Percentiles rank a stretch among this genome's conserved stretches.
Conservation (phyloP, 139 green algal species). For the Ettlia oleoabundans region DNA sequence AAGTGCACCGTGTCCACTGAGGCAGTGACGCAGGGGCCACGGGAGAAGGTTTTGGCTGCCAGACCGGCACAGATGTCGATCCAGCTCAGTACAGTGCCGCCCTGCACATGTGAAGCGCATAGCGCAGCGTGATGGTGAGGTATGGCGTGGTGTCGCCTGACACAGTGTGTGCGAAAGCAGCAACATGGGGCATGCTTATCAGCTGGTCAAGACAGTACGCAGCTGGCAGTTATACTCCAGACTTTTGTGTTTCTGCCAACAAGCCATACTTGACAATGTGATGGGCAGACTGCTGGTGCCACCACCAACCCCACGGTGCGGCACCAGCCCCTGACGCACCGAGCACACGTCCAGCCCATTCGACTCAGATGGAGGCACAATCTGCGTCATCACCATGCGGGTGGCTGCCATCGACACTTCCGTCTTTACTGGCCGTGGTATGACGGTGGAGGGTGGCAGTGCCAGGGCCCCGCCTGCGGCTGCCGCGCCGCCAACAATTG, state of each 20-base stretch:
- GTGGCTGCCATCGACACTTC: slow-evolving; percentile 71
- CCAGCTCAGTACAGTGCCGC: slow-evolving; percentile 76
- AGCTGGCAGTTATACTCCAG: too few species aligned
- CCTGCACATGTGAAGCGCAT: neutral
- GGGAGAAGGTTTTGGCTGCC: slow-evolving; percentile 79
- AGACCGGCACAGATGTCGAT: slow-evolving; percentile 86
- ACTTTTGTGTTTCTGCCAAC: too few species aligned
- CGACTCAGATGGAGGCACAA: slow-evolving; percentile 65
- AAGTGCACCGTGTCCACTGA: slow-evolving; percentile 81
- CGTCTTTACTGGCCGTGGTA: neutral
- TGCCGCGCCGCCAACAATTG: too few species aligned
- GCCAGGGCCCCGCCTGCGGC: neutral
- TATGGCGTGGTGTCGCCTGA: neutral
- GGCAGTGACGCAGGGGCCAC: slow-evolving; percentile 77
- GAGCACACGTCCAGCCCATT: slow-evolving; percentile 73
- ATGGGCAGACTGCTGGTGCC: neutral
- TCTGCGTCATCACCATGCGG: slow-evolving; percentile 75
- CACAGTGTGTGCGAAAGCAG: neutral
- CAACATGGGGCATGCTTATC: neutral
- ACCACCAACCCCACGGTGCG: neutral
- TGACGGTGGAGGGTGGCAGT: neutral
- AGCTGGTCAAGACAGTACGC: neutral
- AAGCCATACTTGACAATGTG: too few species aligned
- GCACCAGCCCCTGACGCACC: neutral
- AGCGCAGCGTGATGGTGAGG: neutral